Conservation (phyloP, 75 land plant species). For the Selaginella moellendorffii region DNA sequence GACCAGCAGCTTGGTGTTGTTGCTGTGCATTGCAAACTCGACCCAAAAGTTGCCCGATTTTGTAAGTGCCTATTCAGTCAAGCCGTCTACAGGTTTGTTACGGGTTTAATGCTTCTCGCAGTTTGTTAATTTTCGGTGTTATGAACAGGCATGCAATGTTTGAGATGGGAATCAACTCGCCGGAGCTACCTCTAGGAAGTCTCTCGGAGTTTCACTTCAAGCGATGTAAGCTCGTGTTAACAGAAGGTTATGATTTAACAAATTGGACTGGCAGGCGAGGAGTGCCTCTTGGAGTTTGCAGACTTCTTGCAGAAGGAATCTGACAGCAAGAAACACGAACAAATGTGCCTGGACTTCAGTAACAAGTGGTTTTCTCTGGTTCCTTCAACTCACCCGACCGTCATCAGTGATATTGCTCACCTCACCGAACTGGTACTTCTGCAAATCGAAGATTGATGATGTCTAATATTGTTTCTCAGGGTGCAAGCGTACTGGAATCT, state of each 20-base stretch:
- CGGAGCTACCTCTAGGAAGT: conserved; percentile 50
- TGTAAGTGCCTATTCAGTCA: conserved; percentile 53
- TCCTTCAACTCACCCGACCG: conserved; percentile 46
- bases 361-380: conserved; percentile 55
- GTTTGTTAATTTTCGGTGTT: neutral
- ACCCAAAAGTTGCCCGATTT: conserved; percentile 41
- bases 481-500: neutral
- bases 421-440: conserved; percentile 40
- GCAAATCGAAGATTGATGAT: neutral
- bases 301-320: conserved; percentile 28
- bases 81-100: conserved; percentile 39
- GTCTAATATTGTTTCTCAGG: neutral
- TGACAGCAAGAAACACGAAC: conserved; percentile 17
- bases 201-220: conserved; percentile 37
- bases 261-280: conserved; percentile 44
- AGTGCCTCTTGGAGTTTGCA: conserved; percentile 28
- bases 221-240: conserved; percentile 31
- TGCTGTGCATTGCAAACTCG: conserved; percentile 41
- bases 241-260: neutral
- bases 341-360: conserved; percentile 46
- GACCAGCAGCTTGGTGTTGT: conserved; percentile 48
- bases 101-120: too few relatives aligned
- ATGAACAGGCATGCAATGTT: conserved; percentile 38
- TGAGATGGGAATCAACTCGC: conserved; percentile 48
- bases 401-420: conserved; percentile 26